Evolutionary conservation across 768 basidiomycete species (phyloP).

Genomic region (Suillus cothurnatus): DNA sequence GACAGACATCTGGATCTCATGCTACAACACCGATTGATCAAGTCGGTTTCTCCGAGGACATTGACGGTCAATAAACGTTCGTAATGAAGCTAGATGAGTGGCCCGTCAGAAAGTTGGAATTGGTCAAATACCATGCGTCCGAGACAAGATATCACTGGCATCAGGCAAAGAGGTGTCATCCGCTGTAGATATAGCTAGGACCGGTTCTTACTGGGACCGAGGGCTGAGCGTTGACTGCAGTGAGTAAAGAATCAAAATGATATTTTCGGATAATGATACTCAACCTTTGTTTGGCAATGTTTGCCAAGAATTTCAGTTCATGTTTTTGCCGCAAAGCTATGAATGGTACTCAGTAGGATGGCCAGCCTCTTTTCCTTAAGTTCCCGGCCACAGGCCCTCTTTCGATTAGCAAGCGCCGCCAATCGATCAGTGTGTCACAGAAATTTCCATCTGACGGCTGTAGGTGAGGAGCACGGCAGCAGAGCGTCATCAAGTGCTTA

Average conservation of each 20-base stretch:
- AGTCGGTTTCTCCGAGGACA: background rate
- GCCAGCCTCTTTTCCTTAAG: background rate
- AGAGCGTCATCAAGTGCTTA: background rate
- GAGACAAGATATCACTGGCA: background rate
- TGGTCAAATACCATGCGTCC: background rate
- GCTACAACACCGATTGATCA: background rate
- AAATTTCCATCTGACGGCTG: background rate
- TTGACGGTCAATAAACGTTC: background rate
- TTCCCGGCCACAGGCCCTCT: background rate
- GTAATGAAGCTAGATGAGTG: background rate
- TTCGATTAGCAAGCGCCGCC: background rate
- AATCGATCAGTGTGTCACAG: background rate
- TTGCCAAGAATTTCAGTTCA: background rate
- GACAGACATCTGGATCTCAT: background rate
- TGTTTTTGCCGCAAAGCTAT: background rate
- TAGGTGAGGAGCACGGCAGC: background rate
- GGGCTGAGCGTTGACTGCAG: too few relatives aligned
- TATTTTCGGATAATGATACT: too few relatives aligned
- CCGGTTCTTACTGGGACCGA: too few relatives aligned
- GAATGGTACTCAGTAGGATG: background rate
- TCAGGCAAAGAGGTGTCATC: background rate
- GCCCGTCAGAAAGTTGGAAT: background rate
- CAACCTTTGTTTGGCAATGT: background rate
- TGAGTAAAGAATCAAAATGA: too few relatives aligned
- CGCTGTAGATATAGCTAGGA: too few relatives aligned